phyloP scores from a whole-genome alignment of 1,284 basidiomycete species.

The Puccinia coronata region DNA sequence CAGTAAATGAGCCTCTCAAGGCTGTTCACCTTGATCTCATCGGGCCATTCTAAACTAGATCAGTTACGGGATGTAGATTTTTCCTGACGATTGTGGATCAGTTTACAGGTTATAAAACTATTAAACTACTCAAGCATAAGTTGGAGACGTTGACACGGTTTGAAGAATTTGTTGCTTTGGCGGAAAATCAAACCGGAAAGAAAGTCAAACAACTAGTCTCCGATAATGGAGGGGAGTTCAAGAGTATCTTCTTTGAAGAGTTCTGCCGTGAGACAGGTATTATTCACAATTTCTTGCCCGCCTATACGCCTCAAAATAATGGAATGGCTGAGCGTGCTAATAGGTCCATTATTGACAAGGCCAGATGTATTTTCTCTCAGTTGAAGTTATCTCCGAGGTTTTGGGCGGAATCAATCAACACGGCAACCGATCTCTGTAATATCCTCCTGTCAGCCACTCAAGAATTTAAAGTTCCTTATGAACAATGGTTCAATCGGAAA shows the following conservation, averaged over 20 bases:
- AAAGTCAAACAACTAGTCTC: no score
- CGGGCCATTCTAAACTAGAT: background rate
- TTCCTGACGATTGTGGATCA: slow-evolving; percentile 16
- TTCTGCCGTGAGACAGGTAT: background rate
- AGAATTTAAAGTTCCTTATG: background rate
- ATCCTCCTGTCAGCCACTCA: background rate
- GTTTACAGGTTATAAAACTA: background rate
- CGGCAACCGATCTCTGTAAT: background rate
- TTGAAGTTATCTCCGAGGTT: background rate
- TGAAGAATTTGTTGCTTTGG: background rate
- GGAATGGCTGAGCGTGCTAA: background rate
- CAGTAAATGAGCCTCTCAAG: background rate
- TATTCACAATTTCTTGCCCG: background rate
- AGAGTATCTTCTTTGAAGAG: background rate
- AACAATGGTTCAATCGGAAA: background rate
- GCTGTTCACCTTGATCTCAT: background rate
- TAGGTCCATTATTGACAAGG: background rate
- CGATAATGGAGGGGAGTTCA: background rate
- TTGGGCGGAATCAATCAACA: slow-evolving; percentile 1
- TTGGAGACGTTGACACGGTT: background rate
- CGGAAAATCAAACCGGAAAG: background rate
- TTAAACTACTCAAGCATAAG: slow-evolving; percentile 5
- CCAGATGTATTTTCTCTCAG: background rate
- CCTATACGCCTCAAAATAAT: no score
- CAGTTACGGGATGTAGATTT: background rate